Evolutionary conservation across 306 rosid species (phyloP), one percentile per base, ranked within the genome.

Genomic region (Psophocarpus tetragonolobus): DNA sequence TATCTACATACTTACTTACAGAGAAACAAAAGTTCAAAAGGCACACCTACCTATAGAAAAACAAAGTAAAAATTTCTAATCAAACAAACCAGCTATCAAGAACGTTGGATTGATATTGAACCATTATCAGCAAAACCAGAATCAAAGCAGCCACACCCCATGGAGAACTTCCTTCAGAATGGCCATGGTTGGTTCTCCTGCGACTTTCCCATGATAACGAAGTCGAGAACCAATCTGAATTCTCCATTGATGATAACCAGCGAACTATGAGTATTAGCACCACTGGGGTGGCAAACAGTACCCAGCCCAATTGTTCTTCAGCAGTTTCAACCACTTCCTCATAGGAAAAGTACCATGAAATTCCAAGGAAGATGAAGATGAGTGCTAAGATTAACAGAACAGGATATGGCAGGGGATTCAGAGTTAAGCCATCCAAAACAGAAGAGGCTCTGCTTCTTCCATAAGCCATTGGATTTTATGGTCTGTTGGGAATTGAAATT

Each of bases 131-230:
- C 85, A 95, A 7, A 29, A 95, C 27, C 29, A 90, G 85, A 47
- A 92, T 95, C 71, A 89, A 27, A 81, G 93, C 98, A 48, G 98
- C 97, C 54, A 95, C 98, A 38, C 89, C 96, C 97, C 98, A 95
- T 0, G 98, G 98, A 1, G 97, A 95, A 80, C 89, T 86, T 0
- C 98, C 98, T 73, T 92, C 98, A 3, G 97, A 82, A 7, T 92
- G 79, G 1, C 4, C 14, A 30, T 81, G 42, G 68, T 89, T 65
- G 35, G 92, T 92, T 56, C 81, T 68, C 32, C 85, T 79, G 62
- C 87, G 81, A 6, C 63, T 86, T 1, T 81, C 96, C 93, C 88
- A 85, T 0, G 89, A 84, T 2, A 85, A 83, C 38, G 48, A 68
- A 50, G 84, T 30, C 47, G 83, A 85, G 75, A 88, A 87, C 86